Base-by-base conservation (phyloP, 2,329 filamentous ascomycete species). In the Gnomoniopsis sp. region DNA sequence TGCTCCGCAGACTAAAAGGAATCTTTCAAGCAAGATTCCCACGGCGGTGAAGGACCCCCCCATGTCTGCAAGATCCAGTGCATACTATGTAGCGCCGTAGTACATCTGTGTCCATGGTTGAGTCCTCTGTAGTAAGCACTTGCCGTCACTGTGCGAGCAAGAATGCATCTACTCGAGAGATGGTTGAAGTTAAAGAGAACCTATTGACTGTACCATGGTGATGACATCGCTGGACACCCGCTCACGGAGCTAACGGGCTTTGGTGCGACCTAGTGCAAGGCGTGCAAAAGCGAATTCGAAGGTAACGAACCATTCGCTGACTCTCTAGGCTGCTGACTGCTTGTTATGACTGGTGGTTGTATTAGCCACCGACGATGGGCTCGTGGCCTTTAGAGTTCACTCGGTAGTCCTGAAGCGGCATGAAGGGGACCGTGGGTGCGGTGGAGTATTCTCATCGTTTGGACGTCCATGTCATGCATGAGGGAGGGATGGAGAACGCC, bases 381-480 rank as follows among this genome's bases (percentile, higher is more conserved):
- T 19, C 22, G 34, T n/a, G 38, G 53, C 46, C 17, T 34, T 22
- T 19, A 30, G 48, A 49, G 26, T 30, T 30, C 26, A 30, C 11
- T 51, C 17, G 49, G 19, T 14, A 26, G 22, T 52, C 34, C 33
- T 22, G 19, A 6, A 41, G 49, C 41, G 49, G 36, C 23, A 23
- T 22, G 17, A 19, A 34, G 21, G 36, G 49, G 30, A 38, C n/a
- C 21, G 21, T 19, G 33, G 19, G 53, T 55, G 19, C 36, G 36
- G 57, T 59, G 57, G 57, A 47, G 46, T n/a, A n/a, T n/a, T 50
- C 23, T 22, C 15, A 15, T 30, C 36, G 19, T 23, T 47, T 30
- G 21, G 22, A 48, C 55, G 52, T 49, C 49, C 48, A 59, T 59
- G 57, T 59, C 57, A 59, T 59, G 57, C 57, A 59, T 53, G 57